Evolutionary conservation across 148 eudicot genomes (phyloP).

Genomic region (Rhododendron williamsianum): DNA sequence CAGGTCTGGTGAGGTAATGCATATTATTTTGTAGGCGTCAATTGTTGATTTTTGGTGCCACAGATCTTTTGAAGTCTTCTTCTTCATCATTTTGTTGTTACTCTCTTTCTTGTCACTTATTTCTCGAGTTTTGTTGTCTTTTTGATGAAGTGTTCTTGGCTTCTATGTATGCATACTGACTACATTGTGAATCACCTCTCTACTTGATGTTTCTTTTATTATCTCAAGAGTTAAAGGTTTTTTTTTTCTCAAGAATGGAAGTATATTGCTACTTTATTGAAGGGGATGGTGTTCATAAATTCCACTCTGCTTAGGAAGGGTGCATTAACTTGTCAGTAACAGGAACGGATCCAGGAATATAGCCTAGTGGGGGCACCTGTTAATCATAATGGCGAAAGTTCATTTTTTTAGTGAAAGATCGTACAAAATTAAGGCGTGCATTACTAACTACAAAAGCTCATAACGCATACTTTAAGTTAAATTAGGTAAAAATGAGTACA

Average conservation of each 20-base stretch:
- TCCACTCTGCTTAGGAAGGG: too few relatives aligned
- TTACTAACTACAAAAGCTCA: too few relatives aligned
- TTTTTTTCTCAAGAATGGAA: background rate
- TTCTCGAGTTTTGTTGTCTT: background rate
- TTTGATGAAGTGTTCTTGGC: background rate
- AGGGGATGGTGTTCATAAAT: background rate
- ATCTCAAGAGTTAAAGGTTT: background rate
- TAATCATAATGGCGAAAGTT: too few relatives aligned
- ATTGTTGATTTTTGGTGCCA: background rate
- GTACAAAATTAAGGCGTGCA: too few relatives aligned
- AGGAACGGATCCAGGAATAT: too few relatives aligned
- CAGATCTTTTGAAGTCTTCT: constrained; percentile 7
- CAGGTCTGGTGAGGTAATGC: constrained; percentile 80
- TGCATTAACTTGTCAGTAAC: too few relatives aligned
- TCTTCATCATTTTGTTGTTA: background rate
- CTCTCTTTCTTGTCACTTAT: background rate
- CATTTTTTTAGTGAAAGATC: too few relatives aligned
- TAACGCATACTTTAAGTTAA: too few relatives aligned
- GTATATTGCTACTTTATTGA: background rate
- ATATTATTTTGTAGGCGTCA: background rate
- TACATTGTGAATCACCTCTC: background rate
- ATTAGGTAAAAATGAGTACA: too few relatives aligned
- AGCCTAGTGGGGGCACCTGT: too few relatives aligned
- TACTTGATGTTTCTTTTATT: background rate
- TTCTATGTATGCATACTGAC: background rate